Conservation (phyloP, 2,329 filamentous ascomycete species). For the Aspergillus costaricaensis region DNA sequence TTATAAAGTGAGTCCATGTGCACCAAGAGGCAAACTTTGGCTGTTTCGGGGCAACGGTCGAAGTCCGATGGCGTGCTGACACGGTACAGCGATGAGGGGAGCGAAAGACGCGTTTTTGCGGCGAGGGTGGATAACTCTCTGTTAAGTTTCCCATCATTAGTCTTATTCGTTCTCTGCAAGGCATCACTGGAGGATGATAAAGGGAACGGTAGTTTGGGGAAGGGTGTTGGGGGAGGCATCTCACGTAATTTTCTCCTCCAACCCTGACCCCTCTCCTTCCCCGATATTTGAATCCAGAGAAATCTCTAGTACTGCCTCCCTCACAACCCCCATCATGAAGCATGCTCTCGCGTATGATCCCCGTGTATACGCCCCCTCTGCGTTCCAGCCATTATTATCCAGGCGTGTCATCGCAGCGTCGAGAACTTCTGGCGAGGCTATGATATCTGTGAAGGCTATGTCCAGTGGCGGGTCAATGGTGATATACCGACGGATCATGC, state of each 20-base stretch:
- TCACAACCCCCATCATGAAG: background rate
- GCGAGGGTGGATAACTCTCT: background rate
- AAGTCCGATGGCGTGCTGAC: background rate
- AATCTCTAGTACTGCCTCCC: background rate
- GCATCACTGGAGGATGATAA: background rate
- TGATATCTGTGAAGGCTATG: background rate
- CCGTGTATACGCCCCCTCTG: background rate
- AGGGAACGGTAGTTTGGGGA: background rate
- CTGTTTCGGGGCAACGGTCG: background rate
- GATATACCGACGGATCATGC: background rate
- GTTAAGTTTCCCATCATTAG: no score
- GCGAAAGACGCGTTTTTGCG: background rate
- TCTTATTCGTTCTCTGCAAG: background rate
- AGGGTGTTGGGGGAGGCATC: background rate
- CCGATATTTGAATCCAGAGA: background rate
- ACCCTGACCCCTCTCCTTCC: background rate
- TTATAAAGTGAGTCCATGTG: background rate
- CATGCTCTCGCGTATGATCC: background rate
- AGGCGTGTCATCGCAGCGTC: background rate
- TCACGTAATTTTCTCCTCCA: background rate
- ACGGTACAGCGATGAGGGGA: background rate
- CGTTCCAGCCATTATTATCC: background rate
- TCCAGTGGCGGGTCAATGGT: background rate
- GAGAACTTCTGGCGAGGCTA: background rate
- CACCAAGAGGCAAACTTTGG: background rate